These are phyloP conservation scores for Pseudofabraea citricarpa DNA, from an alignment of 2,329 filamentous ascomycete genomes.

Conservation along the genomic window DNA sequence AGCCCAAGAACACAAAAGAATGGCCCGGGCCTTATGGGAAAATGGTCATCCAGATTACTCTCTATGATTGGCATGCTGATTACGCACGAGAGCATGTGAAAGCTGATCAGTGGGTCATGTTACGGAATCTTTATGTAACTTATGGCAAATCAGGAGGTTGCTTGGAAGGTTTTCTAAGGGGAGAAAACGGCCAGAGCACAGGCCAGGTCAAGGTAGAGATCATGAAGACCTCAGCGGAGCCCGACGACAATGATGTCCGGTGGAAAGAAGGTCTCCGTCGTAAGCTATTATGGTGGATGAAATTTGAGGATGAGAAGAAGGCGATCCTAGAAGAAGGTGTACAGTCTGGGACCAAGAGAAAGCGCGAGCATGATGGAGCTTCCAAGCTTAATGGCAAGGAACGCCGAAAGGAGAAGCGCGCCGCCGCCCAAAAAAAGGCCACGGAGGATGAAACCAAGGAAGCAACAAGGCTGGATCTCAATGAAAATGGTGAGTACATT, in stretches of 20 bases:
- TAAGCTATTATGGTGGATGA: conserved; percentile 54
- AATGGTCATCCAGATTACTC: conserved; percentile 64
- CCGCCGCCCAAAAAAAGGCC: conserved; percentile 21
- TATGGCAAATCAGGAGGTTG: conserved; percentile 42
- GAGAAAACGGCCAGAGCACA: conserved; percentile 45
- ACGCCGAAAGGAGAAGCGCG: conserved; percentile 25
- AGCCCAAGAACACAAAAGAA: conserved; percentile 24
- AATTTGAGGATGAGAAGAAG: conserved; percentile 35
- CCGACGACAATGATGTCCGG: conserved; percentile 39
- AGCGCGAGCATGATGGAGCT: conserved; percentile 9
- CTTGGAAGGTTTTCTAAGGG: conserved; percentile 69
- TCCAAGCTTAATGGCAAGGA: conserved; percentile 18
- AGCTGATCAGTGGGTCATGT: conserved; percentile 54
- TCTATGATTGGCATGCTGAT: conserved; percentile 63
- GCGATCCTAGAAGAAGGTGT: conserved; percentile 31
- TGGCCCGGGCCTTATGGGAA: conserved; percentile 76
- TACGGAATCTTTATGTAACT: conserved; percentile 72
- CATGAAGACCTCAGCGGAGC: conserved; percentile 36
- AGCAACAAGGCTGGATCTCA: conserved; percentile 19
- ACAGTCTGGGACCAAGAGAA: conserved; percentile 25
- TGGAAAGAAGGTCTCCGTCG: conserved; percentile 56
- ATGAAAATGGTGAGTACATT: conserved; percentile 30
- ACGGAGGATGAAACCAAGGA: conserved; percentile 27
- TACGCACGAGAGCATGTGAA: conserved; percentile 52
- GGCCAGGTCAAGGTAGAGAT: conserved; percentile 54